Base-by-base conservation (phyloP, 345 rosid genomes). In the Linum lewisii region DNA sequence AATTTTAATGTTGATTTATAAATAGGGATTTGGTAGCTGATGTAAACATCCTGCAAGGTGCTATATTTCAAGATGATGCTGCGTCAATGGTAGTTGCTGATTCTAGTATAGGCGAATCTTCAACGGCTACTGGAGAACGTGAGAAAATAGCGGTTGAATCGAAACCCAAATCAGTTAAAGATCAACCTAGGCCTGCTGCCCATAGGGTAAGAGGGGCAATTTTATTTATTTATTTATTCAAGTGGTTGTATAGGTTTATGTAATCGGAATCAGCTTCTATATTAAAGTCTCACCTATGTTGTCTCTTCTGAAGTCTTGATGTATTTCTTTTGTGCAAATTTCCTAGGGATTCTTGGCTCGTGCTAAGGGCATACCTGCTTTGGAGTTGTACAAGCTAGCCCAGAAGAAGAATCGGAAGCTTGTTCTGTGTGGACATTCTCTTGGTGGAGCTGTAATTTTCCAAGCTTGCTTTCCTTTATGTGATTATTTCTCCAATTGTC, bases 311-410 rank as follows among this genome's bases (percentile, higher is more conserved):
- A 22, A 18, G 19, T 36, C 54, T 63, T 63, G 42, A 50, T 57
- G 47, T 7, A 63, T 26, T 29, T 53, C 51, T 20, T 44, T 57
- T 18, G 21, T 52, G 63, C 37, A 44, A 65, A 56, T 21, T 50
- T 57, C 51, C 57, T 66, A 92, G 98, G 98, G 96, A 50, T 92
- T 92, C 79, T 52, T 92, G 82, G 88, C 93, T 78, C 96, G 96
- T 75, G 98, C 98, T 59, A 84, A 92, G 70, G 96, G 98, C 60
- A 88, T 92, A 77, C 98, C 98, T 63, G 93, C 98, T 79, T 74
- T 92, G 65, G 98, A 92, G 77, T 68, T 92, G 64, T 92, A 88
- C 77, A 81, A 82, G 65, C 96, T 92, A 76, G 98, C 98, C 75
- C 87, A 86, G 72, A 88, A 88, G 76, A 92, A 88, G 86, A 82